Evolutionary conservation across 805 yeast species (phyloP).

Genomic region (Maudiozyma pseudohumilis): DNA sequence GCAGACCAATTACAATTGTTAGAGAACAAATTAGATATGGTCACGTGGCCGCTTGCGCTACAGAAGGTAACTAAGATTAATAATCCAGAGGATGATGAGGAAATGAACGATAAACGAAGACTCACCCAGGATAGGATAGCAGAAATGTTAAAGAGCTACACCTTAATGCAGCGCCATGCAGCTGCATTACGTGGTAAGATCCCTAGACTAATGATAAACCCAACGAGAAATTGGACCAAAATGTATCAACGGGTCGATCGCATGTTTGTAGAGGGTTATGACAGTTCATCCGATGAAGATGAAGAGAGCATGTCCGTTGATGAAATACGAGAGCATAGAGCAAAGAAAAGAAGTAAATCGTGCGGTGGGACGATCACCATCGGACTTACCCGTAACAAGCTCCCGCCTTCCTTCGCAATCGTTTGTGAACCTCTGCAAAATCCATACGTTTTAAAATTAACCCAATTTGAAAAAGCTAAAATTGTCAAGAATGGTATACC

Average conservation of each 20-base stretch:
- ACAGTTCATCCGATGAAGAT: conserved; percentile 27
- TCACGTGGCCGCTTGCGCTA: conserved; percentile 41
- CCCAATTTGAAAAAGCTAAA: conserved; percentile 12
- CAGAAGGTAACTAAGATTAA: conserved; percentile 41
- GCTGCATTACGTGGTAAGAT: conserved; percentile 12
- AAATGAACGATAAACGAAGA: conserved; percentile 40
- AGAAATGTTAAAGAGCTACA: conserved; percentile 25
- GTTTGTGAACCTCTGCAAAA: conserved; percentile 25
- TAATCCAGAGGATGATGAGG: conserved; percentile 39
- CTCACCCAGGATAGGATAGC: conserved; percentile 41
- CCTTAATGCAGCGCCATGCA: conserved; percentile 17
- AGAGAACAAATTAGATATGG: conserved; percentile 34
- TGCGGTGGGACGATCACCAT: conserved; percentile 22
- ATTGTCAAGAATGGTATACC: conserved; percentile 15
- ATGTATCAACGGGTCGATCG: conserved; percentile 19
- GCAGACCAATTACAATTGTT: conserved; percentile 39
- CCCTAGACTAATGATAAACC: conserved; percentile 11
- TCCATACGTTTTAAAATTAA: conserved; percentile 20
- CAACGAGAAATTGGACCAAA: conserved; percentile 10
- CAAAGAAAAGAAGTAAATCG: conserved; percentile 6
- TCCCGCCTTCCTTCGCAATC: conserved; percentile 14
- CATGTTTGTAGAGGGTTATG: conserved; percentile 14
- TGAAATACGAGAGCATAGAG: conserved; percentile 14
- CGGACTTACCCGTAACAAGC: conserved; percentile 4
- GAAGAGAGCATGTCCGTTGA: conserved; percentile 11